phyloP scores from a whole-genome alignment of 805 yeast species.

The Naumovozyma dairenensis region DNA sequence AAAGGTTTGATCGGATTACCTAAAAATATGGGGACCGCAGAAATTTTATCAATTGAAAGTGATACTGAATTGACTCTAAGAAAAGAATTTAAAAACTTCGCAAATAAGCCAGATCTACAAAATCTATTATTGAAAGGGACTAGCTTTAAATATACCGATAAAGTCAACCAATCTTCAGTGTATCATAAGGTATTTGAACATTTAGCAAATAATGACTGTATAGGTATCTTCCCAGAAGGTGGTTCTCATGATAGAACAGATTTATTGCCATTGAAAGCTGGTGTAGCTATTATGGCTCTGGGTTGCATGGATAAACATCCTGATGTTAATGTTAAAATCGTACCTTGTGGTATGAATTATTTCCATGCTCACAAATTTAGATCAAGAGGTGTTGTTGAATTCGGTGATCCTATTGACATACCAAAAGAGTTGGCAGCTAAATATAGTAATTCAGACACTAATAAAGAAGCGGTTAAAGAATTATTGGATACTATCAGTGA shows the following conservation, averaged over 20 bases:
- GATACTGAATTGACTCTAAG: constrained; percentile 61
- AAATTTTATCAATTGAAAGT: constrained; percentile 52
- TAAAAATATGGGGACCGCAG: constrained; percentile 64
- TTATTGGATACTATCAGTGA: constrained; percentile 60
- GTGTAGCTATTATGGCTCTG: constrained; percentile 95
- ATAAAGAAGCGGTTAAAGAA: constrained; percentile 59
- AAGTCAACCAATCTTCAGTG: constrained; percentile 73
- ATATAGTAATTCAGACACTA: constrained; percentile 46
- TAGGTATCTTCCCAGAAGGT: constrained; percentile 96
- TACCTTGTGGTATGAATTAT: constrained; percentile 94
- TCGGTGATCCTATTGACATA: constrained; percentile 69
- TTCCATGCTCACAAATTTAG: constrained; percentile 91
- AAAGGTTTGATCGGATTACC: constrained; percentile 72
- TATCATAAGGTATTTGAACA: constrained; percentile 78
- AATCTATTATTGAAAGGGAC: constrained; percentile 47
- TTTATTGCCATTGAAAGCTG: constrained; percentile 86
- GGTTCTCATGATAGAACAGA: constrained; percentile 96
- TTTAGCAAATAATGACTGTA: constrained; percentile 64
- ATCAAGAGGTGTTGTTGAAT: constrained; percentile 87
- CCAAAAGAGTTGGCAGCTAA: constrained; percentile 68
- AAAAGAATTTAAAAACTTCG: constrained; percentile 65
- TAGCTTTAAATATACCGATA: constrained; percentile 61
- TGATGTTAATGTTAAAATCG: constrained; percentile 65
- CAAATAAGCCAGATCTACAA: constrained; percentile 34
- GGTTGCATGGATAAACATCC: constrained; percentile 83